Evolutionary conservation across 73 alveolate species (phyloP), one percentile per base, ranked within the genome.

Genomic region (Blepharisma stoltei): DNA sequence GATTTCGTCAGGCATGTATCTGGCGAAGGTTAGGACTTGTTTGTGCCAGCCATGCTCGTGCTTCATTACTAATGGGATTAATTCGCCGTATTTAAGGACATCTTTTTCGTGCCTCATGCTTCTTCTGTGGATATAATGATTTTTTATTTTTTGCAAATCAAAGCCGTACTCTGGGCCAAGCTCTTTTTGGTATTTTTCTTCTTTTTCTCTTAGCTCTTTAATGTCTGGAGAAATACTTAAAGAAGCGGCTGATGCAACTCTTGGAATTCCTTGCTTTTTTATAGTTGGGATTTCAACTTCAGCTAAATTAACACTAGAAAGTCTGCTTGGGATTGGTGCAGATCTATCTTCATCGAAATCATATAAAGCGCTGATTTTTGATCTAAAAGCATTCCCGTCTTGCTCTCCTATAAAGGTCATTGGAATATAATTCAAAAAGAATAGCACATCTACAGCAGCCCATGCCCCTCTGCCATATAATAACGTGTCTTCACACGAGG

Each of bases 401-500:
- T 89, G 86, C 85, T 97, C 99, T 32, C 97, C 98, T 91, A 93
- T 92, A 81, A 95, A 89, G 3, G 99, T 97, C 88, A 95, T 93
- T 6, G 99, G 99, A 76, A 97, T 94, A 83, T 92, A 99, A 49
- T 96, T 95, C 77, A 93, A 78, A 78, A 92, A 83, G 87, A 90
- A 97, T 77, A 97, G 89, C 20, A 95, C 85, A 83, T 95, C 98
- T 20, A 97, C 96, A 11, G 98, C 98, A 47, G 98, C 96, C 98
- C 97, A 94, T 43, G 96, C 92, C 7, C 98, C 98, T 81, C 93
- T 87, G 21, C 97, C 97, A n/a, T n/a, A n/a, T n/a, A n/a, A n/a
- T n/a, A n/a, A n/a, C n/a, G n/a, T n/a, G n/a, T n/a, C n/a, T n/a
- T n/a, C n/a, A n/a, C n/a, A n/a, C n/a, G n/a, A n/a, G n/a, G n/a